Evolutionary conservation across 805 yeast species (phyloP).

Genomic region (Metschnikowia proteae): DNA sequence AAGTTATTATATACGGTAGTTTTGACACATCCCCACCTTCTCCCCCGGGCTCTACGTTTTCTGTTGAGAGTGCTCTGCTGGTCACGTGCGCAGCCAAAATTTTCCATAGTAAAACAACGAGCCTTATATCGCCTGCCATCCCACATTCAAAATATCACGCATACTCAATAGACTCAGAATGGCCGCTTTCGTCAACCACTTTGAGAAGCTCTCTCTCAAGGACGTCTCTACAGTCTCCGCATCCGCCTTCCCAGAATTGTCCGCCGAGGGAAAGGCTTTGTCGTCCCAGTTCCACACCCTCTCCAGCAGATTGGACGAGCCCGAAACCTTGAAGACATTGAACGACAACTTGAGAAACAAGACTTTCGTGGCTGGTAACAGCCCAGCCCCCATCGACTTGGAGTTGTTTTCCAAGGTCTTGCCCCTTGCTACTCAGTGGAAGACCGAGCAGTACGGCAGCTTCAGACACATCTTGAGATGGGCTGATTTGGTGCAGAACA

Average conservation of each 20-base stretch:
- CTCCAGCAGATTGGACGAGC: constrained; percentile 52
- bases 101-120: constrained; percentile 3
- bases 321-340: constrained; percentile 44
- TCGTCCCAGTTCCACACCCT: constrained; percentile 77
- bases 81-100: constrained; percentile 15
- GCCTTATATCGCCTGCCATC: neutral
- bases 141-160: constrained; percentile 3
- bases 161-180: constrained; percentile 17
- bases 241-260: constrained; percentile 26
- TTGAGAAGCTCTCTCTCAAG: constrained; percentile 29
- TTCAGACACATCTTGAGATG: constrained; percentile 89
- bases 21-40: no score
- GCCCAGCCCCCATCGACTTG: constrained; percentile 68
- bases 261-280: constrained; percentile 59
- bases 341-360: constrained; percentile 65
- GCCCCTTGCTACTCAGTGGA: constrained; percentile 57
- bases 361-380: constrained; percentile 68
- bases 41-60: no score
- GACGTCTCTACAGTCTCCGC: constrained; percentile 22
- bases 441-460: constrained; percentile 53
- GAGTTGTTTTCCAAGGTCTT: constrained; percentile 62
- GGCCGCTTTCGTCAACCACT: constrained; percentile 29
- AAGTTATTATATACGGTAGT: no score
- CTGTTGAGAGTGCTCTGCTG: constrained; percentile 3
- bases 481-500: constrained; percentile 82